Evolutionary conservation across 306 rosid species (phyloP), one percentile per base, ranked within the genome.

Genomic region (Dicorynia guianensis): DNA sequence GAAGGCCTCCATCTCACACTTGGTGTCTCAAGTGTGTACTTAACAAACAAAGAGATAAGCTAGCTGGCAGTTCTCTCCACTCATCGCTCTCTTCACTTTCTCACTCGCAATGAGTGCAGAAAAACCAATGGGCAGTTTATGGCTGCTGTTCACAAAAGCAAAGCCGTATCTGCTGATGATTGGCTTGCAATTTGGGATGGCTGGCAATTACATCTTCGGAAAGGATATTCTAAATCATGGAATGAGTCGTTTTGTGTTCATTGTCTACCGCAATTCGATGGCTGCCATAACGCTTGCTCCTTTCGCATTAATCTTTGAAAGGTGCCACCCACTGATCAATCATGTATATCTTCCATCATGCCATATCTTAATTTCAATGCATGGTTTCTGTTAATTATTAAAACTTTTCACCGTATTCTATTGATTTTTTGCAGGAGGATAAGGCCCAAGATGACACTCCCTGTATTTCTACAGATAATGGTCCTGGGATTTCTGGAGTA

Each of bases 401-500:
- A 25, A 25, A 25, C 30, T 1, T 25, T 25, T 25, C 2, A 1
- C 30, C 30, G 30, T 25, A 1, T 25, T 25, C 30, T 9, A 3
- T 30, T 5, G 1, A n/a, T 46, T 1, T 48, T 71, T 69, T 67
- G 55, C 88, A 90, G 97, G 88, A 82, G 78, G 75, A 83, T 47
- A 7, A 83, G 96, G 81, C 92, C 96, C 15, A 88, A 83, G 83
- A 82, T 90, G 92, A 90, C 96, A 39, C 73, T 85, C 39, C 34
- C 80, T 0, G 18, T 87, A 35, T 84, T 89, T 66, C 36, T 90
- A 12, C 88, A 90, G 69, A 90, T 90, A 75, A 74, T 86, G 85
- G 76, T 18, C 30, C 80, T 90, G n/a, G 93, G 86, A 57, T 90
- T 92, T 81, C 77, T 89, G 6, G 97, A 92, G 90, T n/a, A n/a